Percentiles rank a stretch among this genome's conserved stretches.
Conservation (phyloP, 1,284 basidiomycete genomes). For the Rhizopogon hawkerae region DNA sequence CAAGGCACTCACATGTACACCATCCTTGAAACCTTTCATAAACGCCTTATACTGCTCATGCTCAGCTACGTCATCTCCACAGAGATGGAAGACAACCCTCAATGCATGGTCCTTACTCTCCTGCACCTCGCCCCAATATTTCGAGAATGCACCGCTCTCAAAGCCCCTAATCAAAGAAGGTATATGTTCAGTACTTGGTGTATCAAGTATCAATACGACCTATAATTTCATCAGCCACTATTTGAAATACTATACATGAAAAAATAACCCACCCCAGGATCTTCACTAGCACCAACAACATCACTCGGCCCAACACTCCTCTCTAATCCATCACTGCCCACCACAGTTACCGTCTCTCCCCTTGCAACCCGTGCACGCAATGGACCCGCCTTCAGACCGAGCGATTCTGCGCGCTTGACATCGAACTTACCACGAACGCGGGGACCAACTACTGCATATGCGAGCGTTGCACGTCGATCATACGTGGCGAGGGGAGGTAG, state of each 20-base stretch:
- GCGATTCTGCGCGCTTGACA: conserved; percentile 49
- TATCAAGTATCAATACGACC: conserved; percentile 55
- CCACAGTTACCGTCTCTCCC: conserved; percentile 50
- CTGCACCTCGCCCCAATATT: conserved; percentile 37
- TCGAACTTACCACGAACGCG: conserved; percentile 83
- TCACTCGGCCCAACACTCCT: conserved; percentile 42
- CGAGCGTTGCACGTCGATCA: conserved; percentile 29
- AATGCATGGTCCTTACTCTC: conserved; percentile 40
- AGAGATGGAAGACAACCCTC: conserved; percentile 57
- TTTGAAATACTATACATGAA: background rate
- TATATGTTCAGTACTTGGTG: conserved; percentile 57
- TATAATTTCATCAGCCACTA: conserved; percentile 17
- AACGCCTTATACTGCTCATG: conserved; percentile 65
- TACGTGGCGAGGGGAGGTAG: conserved; percentile 18
- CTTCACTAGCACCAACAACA: conserved; percentile 43
- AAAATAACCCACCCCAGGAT: conserved; percentile 35
- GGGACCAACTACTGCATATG: conserved; percentile 75
- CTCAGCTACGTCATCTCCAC: conserved; percentile 59
- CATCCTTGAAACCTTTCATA: conserved; percentile 54
- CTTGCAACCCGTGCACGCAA: conserved; percentile 37
- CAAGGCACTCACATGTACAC: conserved; percentile 44
- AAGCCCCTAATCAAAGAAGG: conserved; percentile 47
- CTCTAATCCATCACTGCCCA: conserved; percentile 37
- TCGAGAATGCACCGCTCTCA: conserved; percentile 40
- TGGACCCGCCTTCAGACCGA: conserved; percentile 61